phyloP scores from a whole-genome alignment of 2,329 filamentous ascomycete genomes.

The Calonectria pteridis region DNA sequence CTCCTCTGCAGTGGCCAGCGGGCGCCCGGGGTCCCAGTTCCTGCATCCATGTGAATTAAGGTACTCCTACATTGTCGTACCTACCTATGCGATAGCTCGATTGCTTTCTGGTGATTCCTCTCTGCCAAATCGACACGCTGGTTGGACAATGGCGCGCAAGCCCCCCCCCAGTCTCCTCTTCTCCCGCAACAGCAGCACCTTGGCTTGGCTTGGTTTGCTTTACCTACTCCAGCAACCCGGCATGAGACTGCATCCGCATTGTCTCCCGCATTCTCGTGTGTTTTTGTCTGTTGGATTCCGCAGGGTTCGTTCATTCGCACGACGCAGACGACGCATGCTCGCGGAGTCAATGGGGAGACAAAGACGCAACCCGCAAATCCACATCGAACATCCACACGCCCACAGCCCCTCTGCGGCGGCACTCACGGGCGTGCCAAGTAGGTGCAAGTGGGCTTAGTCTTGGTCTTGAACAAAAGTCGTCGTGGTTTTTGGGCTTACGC shows the following conservation, averaged over 20 bases:
- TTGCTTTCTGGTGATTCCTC: slow-evolving; percentile 38
- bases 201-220: slow-evolving; percentile 7
- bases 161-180: slow-evolving; percentile 37
- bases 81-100: slow-evolving; percentile 34
- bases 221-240: slow-evolving; percentile 33
- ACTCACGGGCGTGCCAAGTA: slow-evolving; percentile 18
- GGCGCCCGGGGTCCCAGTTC: slow-evolving; percentile 38
- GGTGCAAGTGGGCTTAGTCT: slow-evolving; percentile 18
- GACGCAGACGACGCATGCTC: slow-evolving; percentile 11
- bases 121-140: slow-evolving; percentile 30
- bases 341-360: slow-evolving; percentile 16
- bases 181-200: slow-evolving; percentile 30
- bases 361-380: slow-evolving; percentile 10
- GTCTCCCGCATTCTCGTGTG: slow-evolving; percentile 35
- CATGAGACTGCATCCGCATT: slow-evolving; percentile 32
- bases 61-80: slow-evolving; percentile 24
- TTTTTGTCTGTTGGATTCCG: slow-evolving; percentile 35
- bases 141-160: slow-evolving; percentile 43
- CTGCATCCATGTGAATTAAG: slow-evolving; percentile 40
- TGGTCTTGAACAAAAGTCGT: slow-evolving; percentile 19
- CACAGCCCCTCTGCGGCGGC: slow-evolving; percentile 13
- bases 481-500: slow-evolving; percentile 21
- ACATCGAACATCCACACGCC: slow-evolving; percentile 18
- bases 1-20: not conserved
- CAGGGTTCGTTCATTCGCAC: slow-evolving; percentile 30